Evolutionary conservation across 305 asterid genomes (phyloP), one percentile per base, ranked within the genome.

Genomic region (Solanum hybrid): DNA sequence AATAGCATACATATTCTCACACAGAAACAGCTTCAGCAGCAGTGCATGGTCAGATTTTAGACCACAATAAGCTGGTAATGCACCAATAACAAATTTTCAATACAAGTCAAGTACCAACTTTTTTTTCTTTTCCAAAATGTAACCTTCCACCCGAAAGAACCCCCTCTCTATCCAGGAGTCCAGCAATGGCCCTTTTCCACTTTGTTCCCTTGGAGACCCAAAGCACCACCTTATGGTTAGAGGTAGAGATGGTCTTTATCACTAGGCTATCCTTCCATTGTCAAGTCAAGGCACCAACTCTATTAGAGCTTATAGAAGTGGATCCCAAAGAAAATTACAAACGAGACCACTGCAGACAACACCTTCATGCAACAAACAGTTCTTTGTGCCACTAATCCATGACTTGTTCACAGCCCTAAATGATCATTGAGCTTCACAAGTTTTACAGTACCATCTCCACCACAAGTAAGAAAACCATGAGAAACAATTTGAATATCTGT

Each of bases 391-490:
- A 56, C 73, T 56, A 31, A 85, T 32, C 45, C 32, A 56, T 32
- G 75, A 56, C 76, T 42, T 32, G 45, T 85, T 85, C 45, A 85
- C 31, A 19, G 32, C 31, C 31, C 64, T 31, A 51, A 84, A 56
- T 29, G 75, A 56, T 85, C 87, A 31, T 85, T 85, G 32, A 85
- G 87, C 76, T 56, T 85, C 87, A 95, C 92, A 81, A 91, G 93
- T 92, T 95, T 98, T 60, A 96, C 98, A 7, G 93, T 88, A 64
- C 99, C 99, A 90, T 98, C 99, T 88, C 98, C 99, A 79, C 99
- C 99, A 79, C 99, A 98, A 35, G 99, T 89, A 90, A 98, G 95
- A 95, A 98, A 98, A 80, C 99, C 99, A 92, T 94, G 89, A 86
- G 99, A 92, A 87, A 92, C 94, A 86, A 94, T 97, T 92, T 95